phyloP scores from a whole-genome alignment of 139 green algal species.

The Closterium sp. region DNA sequence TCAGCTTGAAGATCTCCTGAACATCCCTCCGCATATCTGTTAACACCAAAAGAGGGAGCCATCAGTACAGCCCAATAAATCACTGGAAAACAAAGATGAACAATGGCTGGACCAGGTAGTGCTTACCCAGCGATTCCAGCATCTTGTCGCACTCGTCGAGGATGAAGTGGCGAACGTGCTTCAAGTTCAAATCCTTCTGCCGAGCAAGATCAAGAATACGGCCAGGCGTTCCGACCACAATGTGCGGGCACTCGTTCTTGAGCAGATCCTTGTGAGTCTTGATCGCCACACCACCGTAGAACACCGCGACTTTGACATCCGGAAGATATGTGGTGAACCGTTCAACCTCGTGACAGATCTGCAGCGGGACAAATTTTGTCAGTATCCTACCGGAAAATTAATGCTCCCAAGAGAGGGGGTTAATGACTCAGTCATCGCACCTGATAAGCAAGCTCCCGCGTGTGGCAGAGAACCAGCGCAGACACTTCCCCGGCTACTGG shows the following conservation, averaged over 20 bases:
- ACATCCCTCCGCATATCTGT: slow-evolving; percentile 95
- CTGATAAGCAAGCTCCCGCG: slow-evolving; percentile 97
- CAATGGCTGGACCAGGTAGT: background rate
- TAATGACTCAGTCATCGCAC: background rate
- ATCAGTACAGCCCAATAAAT: background rate
- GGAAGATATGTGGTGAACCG: slow-evolving; percentile 86
- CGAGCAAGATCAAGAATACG: slow-evolving; percentile 79
- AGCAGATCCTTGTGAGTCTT: slow-evolving; percentile 81
- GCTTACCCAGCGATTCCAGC: slow-evolving; percentile 75
- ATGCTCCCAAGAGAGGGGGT: background rate
- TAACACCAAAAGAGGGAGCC: slow-evolving; percentile 4
- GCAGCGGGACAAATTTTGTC: background rate
- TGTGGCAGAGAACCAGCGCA: slow-evolving; percentile 95
- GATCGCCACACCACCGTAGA: slow-evolving; percentile 91
- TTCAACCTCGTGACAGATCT: slow-evolving; percentile 98
- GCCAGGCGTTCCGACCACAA: slow-evolving; percentile 95
- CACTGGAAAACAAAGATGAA: background rate
- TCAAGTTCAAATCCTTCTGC: slow-evolving; percentile 78
- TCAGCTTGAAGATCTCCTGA: slow-evolving; percentile 98
- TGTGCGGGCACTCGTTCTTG: slow-evolving; percentile 81
- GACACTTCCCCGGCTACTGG: slow-evolving; percentile 67
- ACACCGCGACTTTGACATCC: slow-evolving; percentile 83
- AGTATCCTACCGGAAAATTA: background rate
- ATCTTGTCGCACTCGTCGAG: slow-evolving; percentile 99
- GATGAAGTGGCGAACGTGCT: slow-evolving; percentile 89